Percentiles rank a stretch among this genome's conserved stretches.
phyloP scores from a whole-genome alignment of 257 asterid species.

The Scutellaria minor region DNA sequence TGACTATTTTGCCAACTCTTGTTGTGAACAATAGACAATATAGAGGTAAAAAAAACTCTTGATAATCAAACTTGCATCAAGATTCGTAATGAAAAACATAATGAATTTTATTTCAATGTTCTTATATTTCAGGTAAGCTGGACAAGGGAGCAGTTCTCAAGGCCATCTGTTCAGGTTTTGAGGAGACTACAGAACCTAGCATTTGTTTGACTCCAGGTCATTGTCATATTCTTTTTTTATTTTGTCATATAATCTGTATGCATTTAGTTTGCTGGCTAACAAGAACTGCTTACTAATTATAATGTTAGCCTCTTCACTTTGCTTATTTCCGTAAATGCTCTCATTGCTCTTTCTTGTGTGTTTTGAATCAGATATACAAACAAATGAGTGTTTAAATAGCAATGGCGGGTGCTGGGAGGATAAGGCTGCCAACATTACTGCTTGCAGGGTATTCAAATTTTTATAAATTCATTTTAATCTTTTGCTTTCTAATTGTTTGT shows the following conservation, averaged over 20 bases:
- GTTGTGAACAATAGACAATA: slow-evolving; percentile 58
- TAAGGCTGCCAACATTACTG: slow-evolving; percentile 70
- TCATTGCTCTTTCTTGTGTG: slow-evolving; percentile 22
- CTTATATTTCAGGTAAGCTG: slow-evolving; percentile 48
- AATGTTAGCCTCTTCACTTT: not conserved
- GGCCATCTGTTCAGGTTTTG: slow-evolving; percentile 58
- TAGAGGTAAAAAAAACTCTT: slow-evolving; percentile 43
- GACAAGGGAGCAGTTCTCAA: slow-evolving; percentile 63
- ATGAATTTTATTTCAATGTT: not conserved
- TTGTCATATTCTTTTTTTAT: not conserved
- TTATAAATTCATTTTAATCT: not conserved
- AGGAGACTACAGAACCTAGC: slow-evolving; percentile 57
- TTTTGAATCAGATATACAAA: slow-evolving; percentile 67
- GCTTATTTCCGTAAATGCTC: not conserved
- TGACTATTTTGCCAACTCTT: slow-evolving; percentile 62
- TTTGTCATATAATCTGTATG: not conserved
- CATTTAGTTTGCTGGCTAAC: not conserved
- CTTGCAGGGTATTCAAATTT: slow-evolving; percentile 74
- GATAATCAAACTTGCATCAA: not conserved
- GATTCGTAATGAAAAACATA: not conserved
- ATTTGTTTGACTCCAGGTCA: slow-evolving; percentile 48
- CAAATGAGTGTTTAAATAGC: slow-evolving; percentile 85
- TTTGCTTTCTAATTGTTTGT: slow-evolving; percentile 9
- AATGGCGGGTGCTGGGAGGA: slow-evolving; percentile 99
- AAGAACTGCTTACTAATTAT: not conserved